Percentiles rank a stretch among this genome's conserved stretches.
Conservation (phyloP, 2,329 filamentous ascomycete genomes). For the Cladosporium sp. region DNA sequence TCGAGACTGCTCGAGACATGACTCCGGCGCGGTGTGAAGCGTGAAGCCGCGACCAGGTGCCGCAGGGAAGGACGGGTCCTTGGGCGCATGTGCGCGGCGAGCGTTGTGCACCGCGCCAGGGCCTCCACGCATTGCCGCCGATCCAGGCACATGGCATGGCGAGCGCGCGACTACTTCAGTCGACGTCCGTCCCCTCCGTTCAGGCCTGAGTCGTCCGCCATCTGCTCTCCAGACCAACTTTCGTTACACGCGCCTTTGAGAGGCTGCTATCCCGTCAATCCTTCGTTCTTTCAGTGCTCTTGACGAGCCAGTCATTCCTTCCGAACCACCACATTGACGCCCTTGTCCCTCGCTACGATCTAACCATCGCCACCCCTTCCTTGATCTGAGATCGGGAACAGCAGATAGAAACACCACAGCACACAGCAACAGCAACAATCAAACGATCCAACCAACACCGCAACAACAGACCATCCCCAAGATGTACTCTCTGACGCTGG, state of each 20-base stretch:
- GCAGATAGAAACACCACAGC: background rate
- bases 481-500: conserved; percentile 9
- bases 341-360: background rate
- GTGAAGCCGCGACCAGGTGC: background rate
- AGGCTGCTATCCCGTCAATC: conserved; percentile 5
- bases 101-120: background rate
- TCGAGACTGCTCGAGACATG: conserved; percentile 6
- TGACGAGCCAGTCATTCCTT: conserved; percentile 13
- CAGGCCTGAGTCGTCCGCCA: background rate
- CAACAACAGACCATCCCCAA: background rate
- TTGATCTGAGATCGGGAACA: conserved; percentile 5
- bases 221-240: conserved; percentile 3
- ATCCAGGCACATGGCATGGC: conserved; percentile 2
- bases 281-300: conserved; percentile 10
- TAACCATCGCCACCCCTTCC: background rate
- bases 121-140: background rate
- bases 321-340: conserved; percentile 4
- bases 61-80: conserved; percentile 2
- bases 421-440: background rate
- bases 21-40: background rate
- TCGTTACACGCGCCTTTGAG: conserved; percentile 8
- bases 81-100: background rate
- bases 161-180: conserved; percentile 3
- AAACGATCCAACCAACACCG: too few species aligned
- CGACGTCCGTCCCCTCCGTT: background rate